Base-by-base conservation (phyloP, 495 filamentous ascomycete genomes). In the Haplographium delicatum region DNA sequence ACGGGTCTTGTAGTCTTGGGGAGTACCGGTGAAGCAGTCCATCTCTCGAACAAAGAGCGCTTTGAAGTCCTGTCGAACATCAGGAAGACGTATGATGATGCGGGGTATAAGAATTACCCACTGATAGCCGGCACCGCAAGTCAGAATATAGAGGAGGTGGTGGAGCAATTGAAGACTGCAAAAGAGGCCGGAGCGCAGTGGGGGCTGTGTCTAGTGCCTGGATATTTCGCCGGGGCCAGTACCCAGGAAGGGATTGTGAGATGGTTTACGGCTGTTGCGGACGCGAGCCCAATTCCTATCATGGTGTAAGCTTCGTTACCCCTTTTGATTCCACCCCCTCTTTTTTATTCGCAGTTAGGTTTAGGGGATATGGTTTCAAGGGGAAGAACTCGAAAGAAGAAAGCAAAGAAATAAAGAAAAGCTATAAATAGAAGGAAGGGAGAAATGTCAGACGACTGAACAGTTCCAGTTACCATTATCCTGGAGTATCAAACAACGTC, bases 81-180 rank as follows among this genome's bases (percentile, higher is more conserved):
- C 1, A 71, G 80, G 20, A 59, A 68, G 40, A 72, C 72, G 15
- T 67, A 84, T 22, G 71, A 77, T 25, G 63, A 64, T 1, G 78
- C 70, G 6, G 83, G 83, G 3, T 84, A 71, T 63, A 67, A 66
- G 15, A 71, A 78, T 53, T 83, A 81, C 46, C 84, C 84, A 0
- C 65, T 88, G 30, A 84, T 87, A 62, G 84, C 83, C 0, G 84
- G 84, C 1, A 83, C 82, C 0, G 69, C 83, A 8, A 76, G 75
- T 0, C 78, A 83, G 51, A 78, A 73, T 27, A 71, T 87, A 46
- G 78, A 76, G 9, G 84, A 85, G 58, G 81, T 78, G 18, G 62
- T 86, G 7, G 67, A 79, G 58, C 71, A 80, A 65, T 61, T 85
- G 46, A 58, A 66, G 18, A 76, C 76, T 40, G 77, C 78, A 8